Base-by-base conservation (phyloP, 2,329 filamentous ascomycete species). In the Cordyceps cicadae region DNA sequence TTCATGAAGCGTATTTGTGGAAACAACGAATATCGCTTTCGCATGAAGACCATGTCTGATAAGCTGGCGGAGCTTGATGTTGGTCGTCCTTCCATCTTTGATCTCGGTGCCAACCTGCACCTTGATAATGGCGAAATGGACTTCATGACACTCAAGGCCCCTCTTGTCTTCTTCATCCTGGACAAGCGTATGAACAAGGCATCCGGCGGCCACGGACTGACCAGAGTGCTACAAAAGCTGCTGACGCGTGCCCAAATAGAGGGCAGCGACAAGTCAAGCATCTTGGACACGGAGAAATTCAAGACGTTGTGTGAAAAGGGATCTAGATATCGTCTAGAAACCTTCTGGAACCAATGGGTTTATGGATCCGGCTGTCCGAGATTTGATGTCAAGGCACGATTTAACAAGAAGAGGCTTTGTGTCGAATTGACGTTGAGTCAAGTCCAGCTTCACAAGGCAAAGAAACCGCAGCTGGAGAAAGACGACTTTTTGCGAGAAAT, bases 391-490 rank as follows among this genome's bases (percentile, higher is more conserved):
- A 89, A 86, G 45, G 92, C 96, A 66, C 84, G 87, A 19, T 99
- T 99, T 76, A 99, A 99, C 71, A 97, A 97, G 77, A 99, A 99
- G 77, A 89, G 95, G 67, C 81, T 97, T 4, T 92, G 93, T 32
- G 91, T 99, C 1, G 92, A 97, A 72, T 89, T 99, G 79, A 88
- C 86, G 11, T 90, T 99, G 64, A 84, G 83, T 55, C 95, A 99
- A 72, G 83, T 84, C 0, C 90, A 87, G 63, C 81, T 75, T 70
- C 79, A 73, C 69, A 66, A 65, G 5, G 65, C 62, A 15, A 74
- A 73, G 64, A 73, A 69, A 49, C 82, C 71, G 2, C 74, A 74
- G 3, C 77, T 96, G 15, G 82, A 87, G 21, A 88, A 88, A 63
- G 79, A 85, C 14, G 86, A 88, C 2, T 97, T 99, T 68, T 82